Evolutionary conservation across 371 early-diverging fungal genomes (phyloP).

Genomic region (Capniomyces stellatus): DNA sequence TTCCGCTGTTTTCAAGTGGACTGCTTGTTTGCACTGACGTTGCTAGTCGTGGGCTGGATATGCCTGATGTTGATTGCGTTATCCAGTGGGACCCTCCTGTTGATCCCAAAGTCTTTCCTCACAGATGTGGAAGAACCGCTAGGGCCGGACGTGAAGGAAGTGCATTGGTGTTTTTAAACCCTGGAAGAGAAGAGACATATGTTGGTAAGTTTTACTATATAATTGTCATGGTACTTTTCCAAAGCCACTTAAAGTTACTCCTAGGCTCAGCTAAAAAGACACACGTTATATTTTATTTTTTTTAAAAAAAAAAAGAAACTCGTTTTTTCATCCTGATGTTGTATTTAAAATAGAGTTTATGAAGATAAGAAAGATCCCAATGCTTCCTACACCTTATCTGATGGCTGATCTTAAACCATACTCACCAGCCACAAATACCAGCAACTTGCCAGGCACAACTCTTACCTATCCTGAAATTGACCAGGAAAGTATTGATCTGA

Average conservation of each 20-base stretch:
- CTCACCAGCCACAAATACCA: not conserved
- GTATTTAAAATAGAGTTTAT: slow-evolving; percentile 42
- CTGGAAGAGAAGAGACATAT: slow-evolving; percentile 75
- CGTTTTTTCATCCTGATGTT: no score
- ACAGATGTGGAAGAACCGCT: slow-evolving; percentile 97
- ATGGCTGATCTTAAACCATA: slow-evolving; percentile 6
- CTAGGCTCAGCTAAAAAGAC: no score
- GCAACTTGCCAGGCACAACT: not conserved
- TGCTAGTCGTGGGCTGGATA: slow-evolving; percentile 94
- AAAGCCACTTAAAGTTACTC: no score
- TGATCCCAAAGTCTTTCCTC: slow-evolving; percentile 90
- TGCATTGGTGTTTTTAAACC: slow-evolving; percentile 63
- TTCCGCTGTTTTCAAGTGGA: slow-evolving; percentile 38
- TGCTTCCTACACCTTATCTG: slow-evolving; percentile 31
- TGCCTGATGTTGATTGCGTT: slow-evolving; percentile 90
- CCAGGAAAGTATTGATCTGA: slow-evolving; percentile 24
- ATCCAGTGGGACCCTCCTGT: slow-evolving; percentile 93
- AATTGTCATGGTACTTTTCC: no score
- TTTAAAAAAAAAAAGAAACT: no score
- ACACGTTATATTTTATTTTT: no score
- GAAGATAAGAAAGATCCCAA: slow-evolving; percentile 69
- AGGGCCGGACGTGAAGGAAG: slow-evolving; percentile 76
- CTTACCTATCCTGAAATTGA: not conserved
- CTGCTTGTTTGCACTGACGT: slow-evolving; percentile 93
- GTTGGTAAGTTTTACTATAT: slow-evolving; percentile 31